Percentiles rank a stretch among this genome's conserved stretches.
These are phyloP conservation scores for Fusarium acutatum DNA, from an alignment of 2,329 filamentous ascomycete genomes.

Conservation along the genomic window DNA sequence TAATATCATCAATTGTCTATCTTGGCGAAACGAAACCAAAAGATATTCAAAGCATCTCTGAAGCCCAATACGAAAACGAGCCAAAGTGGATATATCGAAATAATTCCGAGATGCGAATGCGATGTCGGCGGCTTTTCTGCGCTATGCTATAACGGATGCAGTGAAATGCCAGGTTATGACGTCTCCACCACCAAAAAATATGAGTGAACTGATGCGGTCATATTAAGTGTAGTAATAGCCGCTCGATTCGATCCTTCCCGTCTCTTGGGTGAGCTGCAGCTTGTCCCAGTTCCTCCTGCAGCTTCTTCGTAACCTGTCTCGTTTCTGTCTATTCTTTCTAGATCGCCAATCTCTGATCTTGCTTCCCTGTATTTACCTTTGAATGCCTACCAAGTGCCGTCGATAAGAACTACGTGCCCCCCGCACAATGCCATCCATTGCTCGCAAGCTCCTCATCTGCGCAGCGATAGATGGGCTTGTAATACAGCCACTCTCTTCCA, in stretches of 20 bases:
- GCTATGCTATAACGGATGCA: conserved; percentile 3
- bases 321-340: neutral
- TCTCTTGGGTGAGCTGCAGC: conserved; percentile 12
- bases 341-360: neutral
- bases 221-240: conserved; percentile 15
- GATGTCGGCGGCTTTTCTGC: conserved; percentile 29
- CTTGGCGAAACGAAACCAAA: conserved; percentile 17
- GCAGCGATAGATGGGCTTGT: conserved; percentile 85
- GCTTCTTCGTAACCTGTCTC: neutral
- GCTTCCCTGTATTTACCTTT: conserved; percentile 2
- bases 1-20: conserved; percentile 37
- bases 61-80: conserved; percentile 35
- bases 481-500: conserved; percentile 74
- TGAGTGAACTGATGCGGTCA: conserved; percentile 37
- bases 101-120: conserved; percentile 30
- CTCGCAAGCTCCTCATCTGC: conserved; percentile 82
- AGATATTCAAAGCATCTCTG: neutral
- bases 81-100: conserved; percentile 27
- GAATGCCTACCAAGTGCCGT: conserved; percentile 6
- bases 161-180: conserved; percentile 36
- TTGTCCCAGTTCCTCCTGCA: neutral
- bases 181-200: conserved; percentile 32
- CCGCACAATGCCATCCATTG: conserved; percentile 74
- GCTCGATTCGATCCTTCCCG: conserved; percentile 10
- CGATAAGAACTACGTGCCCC: conserved; percentile 16